Evolutionary conservation across 2,329 filamentous ascomycete species (phyloP), one percentile per base, ranked within the genome.

Genomic region (Penicillium sp.): DNA sequence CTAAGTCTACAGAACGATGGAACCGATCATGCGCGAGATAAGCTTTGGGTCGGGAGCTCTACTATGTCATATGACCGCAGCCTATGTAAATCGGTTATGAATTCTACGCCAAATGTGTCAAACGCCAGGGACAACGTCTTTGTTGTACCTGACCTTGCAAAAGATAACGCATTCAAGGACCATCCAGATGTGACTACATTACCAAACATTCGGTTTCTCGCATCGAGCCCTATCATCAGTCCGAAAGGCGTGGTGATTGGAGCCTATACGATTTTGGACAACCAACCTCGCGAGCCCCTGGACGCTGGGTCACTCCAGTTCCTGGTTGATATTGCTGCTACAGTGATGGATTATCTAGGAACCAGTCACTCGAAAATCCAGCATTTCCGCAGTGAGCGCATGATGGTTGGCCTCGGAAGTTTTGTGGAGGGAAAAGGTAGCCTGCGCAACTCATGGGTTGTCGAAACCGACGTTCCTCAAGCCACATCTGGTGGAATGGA

Each of bases 341-440:
- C 81, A 1, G 75, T 84, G 9, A 83, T 84, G 72, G 78, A 83
- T 34, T 83, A 87, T 55, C 68, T 88, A 5, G 82, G 85, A 58
- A 79, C 78, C 70, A 80, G 79, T 2, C 72, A 81, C 39, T 75
- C 80, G 15, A 78, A 79, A 23, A 76, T 78, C 41, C 78, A 80
- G 19, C 51, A 59, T 51, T 27, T 46, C 50, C 76, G 83, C 52
- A 79, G 81, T 3, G 82, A 83, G 55, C 76, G 81, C 33, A 85
- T 86, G 71, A 79, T 85, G 2, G 78, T 80, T 27, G 81, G 81
- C 0, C 69, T 84, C 10, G 78, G 78, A 0, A 68, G 75, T 5
- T 83, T 81, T 53, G 76, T 81, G 23, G 79, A 81, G 59, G 77
- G 76, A 6, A 77, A 72, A 41, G 72, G 71, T 7, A 68, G 40